A percentile compares a stretch with the other conserved stretches of the same genome.
Conservation (phyloP, 176 grass and related monocot species). For the Oryza punctata region DNA sequence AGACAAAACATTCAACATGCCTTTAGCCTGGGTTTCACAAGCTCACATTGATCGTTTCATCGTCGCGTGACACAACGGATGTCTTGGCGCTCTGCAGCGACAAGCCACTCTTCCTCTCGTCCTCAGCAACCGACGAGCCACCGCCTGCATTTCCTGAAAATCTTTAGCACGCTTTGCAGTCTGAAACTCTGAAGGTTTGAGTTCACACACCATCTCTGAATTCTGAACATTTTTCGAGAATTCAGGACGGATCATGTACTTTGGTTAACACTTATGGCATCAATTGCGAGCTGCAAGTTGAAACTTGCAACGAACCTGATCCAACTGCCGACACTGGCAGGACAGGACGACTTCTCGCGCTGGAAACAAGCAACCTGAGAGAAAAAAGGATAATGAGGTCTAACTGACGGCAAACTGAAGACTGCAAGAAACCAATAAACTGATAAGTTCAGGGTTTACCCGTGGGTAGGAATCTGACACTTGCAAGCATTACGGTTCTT, state of each 20-base stretch:
- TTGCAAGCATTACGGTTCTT: conserved; percentile 26
- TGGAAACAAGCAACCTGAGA: conserved; percentile 36
- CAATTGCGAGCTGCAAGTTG: neutral
- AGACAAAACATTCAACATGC: conserved; percentile 23
- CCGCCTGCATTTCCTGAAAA: conserved; percentile 47
- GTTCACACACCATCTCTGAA: neutral
- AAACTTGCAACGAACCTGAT: conserved; percentile 32
- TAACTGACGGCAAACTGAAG: neutral
- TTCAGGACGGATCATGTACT: neutral
- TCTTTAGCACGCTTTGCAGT: neutral
- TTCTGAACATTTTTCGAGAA: neutral
- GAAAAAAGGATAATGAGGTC: neutral
- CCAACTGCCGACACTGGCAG: conserved; percentile 36
- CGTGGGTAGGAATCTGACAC: neutral
- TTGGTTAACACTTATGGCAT: neutral
- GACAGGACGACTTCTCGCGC: conserved; percentile 22
- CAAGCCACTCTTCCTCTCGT: conserved; percentile 45
- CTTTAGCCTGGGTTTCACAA: conserved; percentile 23
- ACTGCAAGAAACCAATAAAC: neutral
- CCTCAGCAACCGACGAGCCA: conserved; percentile 48
- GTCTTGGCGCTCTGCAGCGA: conserved; percentile 52
- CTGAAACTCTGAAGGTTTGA: neutral
- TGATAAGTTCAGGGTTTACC: conserved; percentile 16
- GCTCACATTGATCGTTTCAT: conserved; percentile 69
- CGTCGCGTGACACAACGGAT: conserved; percentile 44